Conservation (phyloP, 2,329 filamentous ascomycete genomes). For the Monosporascus sp. region DNA sequence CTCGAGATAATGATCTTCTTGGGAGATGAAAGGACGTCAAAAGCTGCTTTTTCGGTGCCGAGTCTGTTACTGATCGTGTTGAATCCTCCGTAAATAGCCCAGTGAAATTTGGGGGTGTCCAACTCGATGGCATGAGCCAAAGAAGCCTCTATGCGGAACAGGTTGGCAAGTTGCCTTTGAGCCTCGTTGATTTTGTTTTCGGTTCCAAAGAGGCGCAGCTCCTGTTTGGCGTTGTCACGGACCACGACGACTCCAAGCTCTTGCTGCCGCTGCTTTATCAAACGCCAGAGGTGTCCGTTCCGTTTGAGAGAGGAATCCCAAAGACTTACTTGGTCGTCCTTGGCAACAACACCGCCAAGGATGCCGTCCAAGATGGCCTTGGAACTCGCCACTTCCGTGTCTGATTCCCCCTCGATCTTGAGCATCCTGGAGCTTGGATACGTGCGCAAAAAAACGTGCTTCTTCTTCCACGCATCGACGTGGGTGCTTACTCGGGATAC, state of each 20-base stretch:
- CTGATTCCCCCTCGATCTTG: constrained; percentile 31
- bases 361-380: constrained; percentile 27
- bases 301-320: constrained; percentile 27
- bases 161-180: constrained; percentile 7
- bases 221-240: constrained; percentile 21
- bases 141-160: constrained; percentile 4
- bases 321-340: constrained; percentile 15
- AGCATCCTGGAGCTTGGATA: constrained; percentile 25
- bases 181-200: constrained; percentile 10
- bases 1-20: constrained; percentile 28
- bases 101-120: constrained; percentile 17
- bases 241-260: constrained; percentile 21
- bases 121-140: constrained; percentile 21
- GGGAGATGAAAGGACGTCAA: constrained; percentile 27
- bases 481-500: constrained; percentile 21
- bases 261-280: constrained; percentile 16
- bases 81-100: constrained; percentile 29
- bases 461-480: constrained; percentile 22
- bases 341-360: constrained; percentile 26
- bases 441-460: constrained; percentile 21
- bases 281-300: constrained; percentile 12
- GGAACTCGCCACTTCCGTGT: constrained; percentile 24
- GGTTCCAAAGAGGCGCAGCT: constrained; percentile 25
- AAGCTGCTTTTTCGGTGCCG: constrained; percentile 20
- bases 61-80: constrained; percentile 18